Base-by-base conservation (phyloP, 202 grass and related monocot genomes). In the Carex sylvatica region DNA sequence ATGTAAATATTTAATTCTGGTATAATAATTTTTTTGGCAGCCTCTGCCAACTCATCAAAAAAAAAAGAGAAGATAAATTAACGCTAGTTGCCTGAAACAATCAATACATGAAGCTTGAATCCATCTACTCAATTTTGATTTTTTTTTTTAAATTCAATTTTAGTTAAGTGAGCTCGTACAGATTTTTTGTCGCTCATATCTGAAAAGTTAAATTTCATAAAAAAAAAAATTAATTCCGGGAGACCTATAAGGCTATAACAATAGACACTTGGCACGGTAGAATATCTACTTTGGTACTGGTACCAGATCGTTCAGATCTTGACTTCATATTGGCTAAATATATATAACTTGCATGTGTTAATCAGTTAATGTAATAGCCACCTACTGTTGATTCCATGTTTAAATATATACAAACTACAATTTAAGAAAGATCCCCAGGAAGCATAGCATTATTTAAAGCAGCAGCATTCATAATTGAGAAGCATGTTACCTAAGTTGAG, bases 401-500 rank as follows among this genome's bases (percentile, higher is more conserved):
- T 56, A 69, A 69, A 35, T 69, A 74, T 18, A 52, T 18, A 52
- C 20, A 30, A 67, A 51, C 9, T 54, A 31, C 44, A 82, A 54
- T 82, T 81, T 31, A 69, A 67, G 42, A 82, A 30, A n/a, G 61
- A 53, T 82, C 42, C 20, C 10, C 47, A 12, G 22, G 61, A 67
- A 67, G 79, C 42, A 82, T 52, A 47, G 31, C 15, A 51, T 63
- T 52, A 82, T 64, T 82, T 70, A 67, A 67, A 65, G 10, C 12
- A 42, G 60, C 23, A 69, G 47, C 23, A 6, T 82, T 70, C 58
- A 82, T 82, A 82, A 82, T 82, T 69, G 80, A 52, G 62, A 38
- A 56, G 80, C 80, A 82, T 82, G 63, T 82, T 82, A 82, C 80
- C 63, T 38, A 82, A 82, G 59, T 82, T 56, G 64, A 70, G 80